Base-by-base conservation (phyloP, 306 rosid species). In the Cercis canadensis region DNA sequence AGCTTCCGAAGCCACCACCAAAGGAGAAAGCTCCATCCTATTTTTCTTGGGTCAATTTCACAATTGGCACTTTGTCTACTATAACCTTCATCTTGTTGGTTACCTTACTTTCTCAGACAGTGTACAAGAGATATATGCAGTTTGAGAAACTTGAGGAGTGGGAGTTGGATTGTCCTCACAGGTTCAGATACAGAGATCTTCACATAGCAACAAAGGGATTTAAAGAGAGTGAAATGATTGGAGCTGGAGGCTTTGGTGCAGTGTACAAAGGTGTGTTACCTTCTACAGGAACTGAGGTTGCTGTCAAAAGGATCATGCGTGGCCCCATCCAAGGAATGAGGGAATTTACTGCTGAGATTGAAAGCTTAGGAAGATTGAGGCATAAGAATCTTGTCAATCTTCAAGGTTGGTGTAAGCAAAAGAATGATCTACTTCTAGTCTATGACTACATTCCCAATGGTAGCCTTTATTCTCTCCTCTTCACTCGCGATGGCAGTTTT, bases 331-430 rank as follows among this genome's bases (percentile, higher is more conserved):
- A 81, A 8, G 97, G 97, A 53, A 74, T 82, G 80, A 82, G 80
- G 17, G 90, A 84, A 63, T 90, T 88, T 8, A 90, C 88, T 0
- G 90, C 97, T 0, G 97, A 90, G 64, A 81, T 90, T 39, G 97
- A 90, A 81, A 84, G 95, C 82, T 67, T 90, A 54, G 97, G 97
- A 70, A 71, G 74, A 52, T 78, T 90, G 62, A 86, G 94, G 73
- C 97, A 90, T 69, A 88, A 88, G 66, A 88, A 90, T 57, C 66
- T 90, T 72, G 90, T 90, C 47, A 83, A 88, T 46, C 92, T 90
- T 43, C 97, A 82, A 68, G 97, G 95, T 14, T 90, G 97, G 97
- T 90, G 97, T 67, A 90, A 90, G 87, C 69, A 77, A 57, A 86
- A 82, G 63, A 86, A 83, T 34, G 74, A 86, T 15, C 88, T 90